Conservation (phyloP, 1,284 basidiomycete genomes). For the Trichosporon sp. region DNA sequence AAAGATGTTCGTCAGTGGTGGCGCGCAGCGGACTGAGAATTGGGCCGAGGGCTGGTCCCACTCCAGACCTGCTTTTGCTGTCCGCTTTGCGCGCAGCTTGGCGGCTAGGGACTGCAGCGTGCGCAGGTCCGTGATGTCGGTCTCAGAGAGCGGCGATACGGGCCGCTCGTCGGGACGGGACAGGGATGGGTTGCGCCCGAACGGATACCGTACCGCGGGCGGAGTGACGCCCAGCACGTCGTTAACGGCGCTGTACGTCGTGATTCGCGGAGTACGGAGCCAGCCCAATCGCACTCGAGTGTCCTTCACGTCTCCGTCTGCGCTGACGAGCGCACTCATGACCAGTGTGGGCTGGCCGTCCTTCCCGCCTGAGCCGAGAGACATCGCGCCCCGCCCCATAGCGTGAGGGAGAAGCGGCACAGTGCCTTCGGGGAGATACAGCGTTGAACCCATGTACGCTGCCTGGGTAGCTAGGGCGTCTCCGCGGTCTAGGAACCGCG, state of each 20-base stretch:
- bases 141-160: constrained; percentile 3
- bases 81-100: constrained; percentile 30
- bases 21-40: constrained; percentile 16
- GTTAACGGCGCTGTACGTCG: constrained; percentile 70
- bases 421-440: constrained; percentile 63
- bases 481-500: constrained; percentile 65
- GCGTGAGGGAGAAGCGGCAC: constrained; percentile 63
- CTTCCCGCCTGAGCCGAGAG: constrained; percentile 54
- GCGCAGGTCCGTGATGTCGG: constrained; percentile 48
- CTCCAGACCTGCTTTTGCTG: constrained; percentile 29
- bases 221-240: constrained; percentile 50
- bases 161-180: background rate
- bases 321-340: constrained; percentile 70
- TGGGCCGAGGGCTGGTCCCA: constrained; percentile 17
- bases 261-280: constrained; percentile 61
- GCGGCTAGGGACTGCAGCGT: constrained; percentile 46
- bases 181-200: constrained; percentile 17
- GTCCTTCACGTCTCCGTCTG: constrained; percentile 63
- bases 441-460: constrained; percentile 52
- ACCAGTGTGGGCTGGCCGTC: constrained; percentile 59
- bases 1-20: constrained; percentile 21
- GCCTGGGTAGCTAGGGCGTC: constrained; percentile 61
- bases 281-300: constrained; percentile 64
- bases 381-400: constrained; percentile 52
- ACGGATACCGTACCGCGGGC: constrained; percentile 21